These are phyloP conservation scores for Conticribra guillardii DNA, from an alignment of 108 stramenopile genomes.

Conservation along the genomic window DNA sequence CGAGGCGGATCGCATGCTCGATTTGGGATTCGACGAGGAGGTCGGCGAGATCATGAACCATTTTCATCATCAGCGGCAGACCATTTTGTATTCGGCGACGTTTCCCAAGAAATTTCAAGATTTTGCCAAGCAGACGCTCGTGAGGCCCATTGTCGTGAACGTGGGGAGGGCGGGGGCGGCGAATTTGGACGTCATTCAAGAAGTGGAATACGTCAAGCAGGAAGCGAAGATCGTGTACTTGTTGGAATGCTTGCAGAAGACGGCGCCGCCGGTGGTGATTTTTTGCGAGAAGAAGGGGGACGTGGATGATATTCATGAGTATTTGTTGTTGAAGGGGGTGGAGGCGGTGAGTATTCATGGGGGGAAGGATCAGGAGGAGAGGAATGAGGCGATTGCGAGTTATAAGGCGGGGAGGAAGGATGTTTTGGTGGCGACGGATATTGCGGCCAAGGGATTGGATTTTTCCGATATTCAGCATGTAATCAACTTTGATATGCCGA, in stretches of 20 bases:
- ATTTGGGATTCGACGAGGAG: constrained; percentile 98
- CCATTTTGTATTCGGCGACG: constrained; percentile 96
- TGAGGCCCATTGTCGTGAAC: constrained; percentile 96
- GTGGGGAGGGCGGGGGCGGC: constrained; percentile 98
- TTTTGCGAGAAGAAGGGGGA: constrained; percentile 97
- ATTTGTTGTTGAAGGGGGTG: constrained; percentile 97
- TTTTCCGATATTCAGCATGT: constrained; percentile 97
- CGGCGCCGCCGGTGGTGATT: constrained; percentile 97
- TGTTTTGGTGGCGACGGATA: constrained; percentile 97
- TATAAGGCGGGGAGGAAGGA: constrained; percentile 96
- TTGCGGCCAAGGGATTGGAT: constrained; percentile 99
- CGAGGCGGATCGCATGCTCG: constrained; percentile 99
- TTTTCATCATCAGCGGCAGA: constrained; percentile 97
- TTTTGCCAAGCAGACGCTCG: constrained; percentile 96
- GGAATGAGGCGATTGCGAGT: constrained; percentile 92
- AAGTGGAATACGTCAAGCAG: constrained; percentile 98
- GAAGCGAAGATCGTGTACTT: constrained; percentile 98
- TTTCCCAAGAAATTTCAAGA: constrained; percentile 99
- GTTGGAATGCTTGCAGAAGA: constrained; percentile 97
- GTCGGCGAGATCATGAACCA: constrained; percentile 96
- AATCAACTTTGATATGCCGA: constrained; percentile 99
- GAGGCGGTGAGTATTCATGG: constrained; percentile 98
- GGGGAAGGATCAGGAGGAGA: constrained; percentile 99
- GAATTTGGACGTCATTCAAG: constrained; percentile 99
- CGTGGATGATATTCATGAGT: constrained; percentile 99